Conservation (phyloP, 208 protist genomes). For the Leishmania gerbilli region DNA sequence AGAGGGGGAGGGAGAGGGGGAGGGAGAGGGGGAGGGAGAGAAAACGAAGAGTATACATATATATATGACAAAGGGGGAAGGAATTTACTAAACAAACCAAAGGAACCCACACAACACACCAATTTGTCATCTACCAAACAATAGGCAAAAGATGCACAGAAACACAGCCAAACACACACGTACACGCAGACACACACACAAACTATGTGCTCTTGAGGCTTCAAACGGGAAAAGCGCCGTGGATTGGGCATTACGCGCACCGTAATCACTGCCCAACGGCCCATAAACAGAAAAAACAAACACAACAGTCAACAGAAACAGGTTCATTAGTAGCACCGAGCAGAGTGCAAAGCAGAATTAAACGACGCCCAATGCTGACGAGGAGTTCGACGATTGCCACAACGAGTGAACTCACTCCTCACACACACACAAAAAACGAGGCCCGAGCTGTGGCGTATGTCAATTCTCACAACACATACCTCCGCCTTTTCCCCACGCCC, state of each 20-base stretch:
- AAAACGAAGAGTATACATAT: not conserved
- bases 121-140: not conserved
- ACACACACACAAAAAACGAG: not conserved
- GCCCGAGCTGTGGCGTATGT: not conserved
- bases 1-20: not conserved
- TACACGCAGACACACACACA: not conserved
- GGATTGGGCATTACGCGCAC: not conserved
- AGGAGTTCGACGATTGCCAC: not conserved
- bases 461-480: not conserved
- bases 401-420: not conserved
- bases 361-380: not conserved
- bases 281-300: not conserved
- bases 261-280: not conserved
- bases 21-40: not conserved
- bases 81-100: not conserved
- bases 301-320: not conserved
- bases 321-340: not conserved
- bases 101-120: not conserved
- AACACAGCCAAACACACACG: not conserved
- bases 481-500: not conserved
- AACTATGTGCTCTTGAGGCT: not conserved
- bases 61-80: not conserved
- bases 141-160: not conserved
- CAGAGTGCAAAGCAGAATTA: not conserved
- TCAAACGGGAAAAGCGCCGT: not conserved